A percentile compares a stretch with the other conserved stretches of the same genome.
These are phyloP conservation scores for Urochloa ruziziensis DNA, from an alignment of 176 grass and related monocot species.

Conservation along the genomic window DNA sequence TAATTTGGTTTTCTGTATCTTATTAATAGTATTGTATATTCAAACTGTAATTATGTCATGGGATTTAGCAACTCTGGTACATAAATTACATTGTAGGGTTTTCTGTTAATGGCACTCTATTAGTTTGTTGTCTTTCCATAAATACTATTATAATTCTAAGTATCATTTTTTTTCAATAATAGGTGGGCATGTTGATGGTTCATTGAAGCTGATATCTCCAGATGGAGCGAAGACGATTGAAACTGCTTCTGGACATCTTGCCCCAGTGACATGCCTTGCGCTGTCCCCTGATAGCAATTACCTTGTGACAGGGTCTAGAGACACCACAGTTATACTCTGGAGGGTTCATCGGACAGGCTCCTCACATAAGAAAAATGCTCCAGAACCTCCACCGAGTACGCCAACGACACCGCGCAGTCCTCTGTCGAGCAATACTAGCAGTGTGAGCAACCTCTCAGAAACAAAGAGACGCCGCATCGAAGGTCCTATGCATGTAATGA, in stretches of 20 bases:
- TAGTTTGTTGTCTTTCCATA: conserved; percentile 22
- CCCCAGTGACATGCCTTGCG: conserved; percentile 85
- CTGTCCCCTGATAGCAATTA: conserved; percentile 82
- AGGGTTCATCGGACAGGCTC: conserved; percentile 61
- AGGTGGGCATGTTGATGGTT: conserved; percentile 97
- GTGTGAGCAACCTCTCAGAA: conserved; percentile 42
- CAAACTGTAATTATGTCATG: background rate
- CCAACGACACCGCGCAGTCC: conserved; percentile 61
- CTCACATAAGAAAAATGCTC: conserved; percentile 60
- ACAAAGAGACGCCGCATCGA: conserved; percentile 67
- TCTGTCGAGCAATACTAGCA: conserved; percentile 50
- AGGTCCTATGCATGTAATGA: conserved; percentile 90
- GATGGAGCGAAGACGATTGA: conserved; percentile 94
- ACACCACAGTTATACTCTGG: conserved; percentile 93
- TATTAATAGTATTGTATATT: conserved; percentile 5
- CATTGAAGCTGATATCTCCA: conserved; percentile 74
- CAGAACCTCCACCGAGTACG: conserved; percentile 59
- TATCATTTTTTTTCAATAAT: conserved; percentile 38
- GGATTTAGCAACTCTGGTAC: background rate
- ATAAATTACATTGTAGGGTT: background rate
- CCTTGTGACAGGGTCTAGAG: conserved; percentile 88
- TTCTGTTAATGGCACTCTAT: background rate
- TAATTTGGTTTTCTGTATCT: conserved; percentile 21
- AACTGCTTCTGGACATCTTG: conserved; percentile 81
- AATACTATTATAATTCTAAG: conserved; percentile 9